Evolutionary conservation across 176 grass and related monocot species (phyloP).

Genomic region (Coix lacrymajobi): DNA sequence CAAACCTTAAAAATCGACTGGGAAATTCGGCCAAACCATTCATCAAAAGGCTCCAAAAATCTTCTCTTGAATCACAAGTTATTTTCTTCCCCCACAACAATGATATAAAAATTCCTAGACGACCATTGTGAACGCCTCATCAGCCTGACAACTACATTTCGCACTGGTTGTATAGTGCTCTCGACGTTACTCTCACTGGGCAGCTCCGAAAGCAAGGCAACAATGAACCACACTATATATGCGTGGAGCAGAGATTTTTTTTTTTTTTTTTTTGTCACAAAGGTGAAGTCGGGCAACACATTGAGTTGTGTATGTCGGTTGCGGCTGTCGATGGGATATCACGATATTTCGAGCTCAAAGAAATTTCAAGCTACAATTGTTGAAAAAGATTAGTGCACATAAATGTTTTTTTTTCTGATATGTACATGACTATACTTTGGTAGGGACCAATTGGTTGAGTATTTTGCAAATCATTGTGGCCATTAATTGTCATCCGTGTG

Average conservation of each 20-base stretch:
- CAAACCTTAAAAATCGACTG: not conserved
- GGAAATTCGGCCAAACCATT: not conserved
- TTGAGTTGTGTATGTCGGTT: not conserved
- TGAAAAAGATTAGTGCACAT: conserved; percentile 14
- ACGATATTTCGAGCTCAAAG: not conserved
- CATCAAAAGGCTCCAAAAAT: not conserved
- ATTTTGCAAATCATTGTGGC: conserved; percentile 24
- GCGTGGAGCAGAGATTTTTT: not conserved
- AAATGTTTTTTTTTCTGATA: conserved; percentile 8
- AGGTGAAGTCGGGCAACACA: not conserved
- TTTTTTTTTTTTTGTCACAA: not conserved
- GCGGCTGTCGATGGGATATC: conserved; percentile 4
- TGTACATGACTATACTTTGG: conserved; percentile 1
- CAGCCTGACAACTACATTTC: not conserved
- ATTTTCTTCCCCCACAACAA: conserved; percentile 7
- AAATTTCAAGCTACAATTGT: not conserved
- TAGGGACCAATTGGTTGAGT: conserved; percentile 17
- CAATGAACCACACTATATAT: not conserved
- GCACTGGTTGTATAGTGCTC: not conserved
- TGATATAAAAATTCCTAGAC: not conserved
- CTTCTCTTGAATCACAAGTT: not conserved
- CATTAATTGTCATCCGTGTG: conserved; percentile 18
- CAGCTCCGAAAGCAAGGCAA: conserved; percentile 14
- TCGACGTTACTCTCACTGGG: not conserved
- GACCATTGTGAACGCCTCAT: not conserved